These are phyloP conservation scores for Metarhizium humberi DNA, from an alignment of 2,329 filamentous ascomycete species.

Conservation along the genomic window DNA sequence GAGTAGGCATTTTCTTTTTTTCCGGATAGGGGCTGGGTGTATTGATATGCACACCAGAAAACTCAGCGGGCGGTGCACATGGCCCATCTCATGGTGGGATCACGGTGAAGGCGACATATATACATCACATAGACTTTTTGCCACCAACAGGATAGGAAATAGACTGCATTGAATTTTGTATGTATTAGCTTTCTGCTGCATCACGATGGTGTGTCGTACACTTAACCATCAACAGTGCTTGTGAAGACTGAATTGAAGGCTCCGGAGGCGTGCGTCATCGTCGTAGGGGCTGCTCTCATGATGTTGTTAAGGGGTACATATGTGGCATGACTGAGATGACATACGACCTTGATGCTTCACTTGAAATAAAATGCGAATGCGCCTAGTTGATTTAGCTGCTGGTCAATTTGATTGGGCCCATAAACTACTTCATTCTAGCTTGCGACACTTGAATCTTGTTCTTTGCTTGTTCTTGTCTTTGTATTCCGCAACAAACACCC, in stretches of 20 bases:
- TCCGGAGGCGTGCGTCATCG: slow-evolving; percentile 5
- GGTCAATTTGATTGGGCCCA: too few species aligned
- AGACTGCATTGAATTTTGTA: slow-evolving; percentile 2
- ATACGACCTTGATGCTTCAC: too few species aligned
- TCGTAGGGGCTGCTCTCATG: neutral
- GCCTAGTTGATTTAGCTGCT: too few species aligned
- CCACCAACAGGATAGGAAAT: slow-evolving; percentile 1
- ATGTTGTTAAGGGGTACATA: neutral
- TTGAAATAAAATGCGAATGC: too few species aligned
- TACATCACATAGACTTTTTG: slow-evolving; percentile 2
- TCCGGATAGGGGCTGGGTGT: slow-evolving; percentile 3
- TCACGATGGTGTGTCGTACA: neutral
- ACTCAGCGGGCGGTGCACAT: neutral
- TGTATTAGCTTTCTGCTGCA: neutral
- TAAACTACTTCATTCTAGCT: too few species aligned
- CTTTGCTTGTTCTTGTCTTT: too few species aligned
- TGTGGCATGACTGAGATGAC: too few species aligned
- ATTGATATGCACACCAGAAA: slow-evolving; percentile 1
- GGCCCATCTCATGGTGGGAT: neutral
- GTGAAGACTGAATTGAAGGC: neutral
- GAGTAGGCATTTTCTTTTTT: neutral
- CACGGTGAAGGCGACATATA: neutral
- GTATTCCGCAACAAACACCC: too few species aligned
- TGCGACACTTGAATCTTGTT: too few species aligned
- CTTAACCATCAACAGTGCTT: neutral